Percentiles rank a stretch among this genome's conserved stretches.
These are phyloP conservation scores for Pulchroboletus neoregius DNA, from an alignment of 1,284 basidiomycete genomes.

Conservation along the genomic window DNA sequence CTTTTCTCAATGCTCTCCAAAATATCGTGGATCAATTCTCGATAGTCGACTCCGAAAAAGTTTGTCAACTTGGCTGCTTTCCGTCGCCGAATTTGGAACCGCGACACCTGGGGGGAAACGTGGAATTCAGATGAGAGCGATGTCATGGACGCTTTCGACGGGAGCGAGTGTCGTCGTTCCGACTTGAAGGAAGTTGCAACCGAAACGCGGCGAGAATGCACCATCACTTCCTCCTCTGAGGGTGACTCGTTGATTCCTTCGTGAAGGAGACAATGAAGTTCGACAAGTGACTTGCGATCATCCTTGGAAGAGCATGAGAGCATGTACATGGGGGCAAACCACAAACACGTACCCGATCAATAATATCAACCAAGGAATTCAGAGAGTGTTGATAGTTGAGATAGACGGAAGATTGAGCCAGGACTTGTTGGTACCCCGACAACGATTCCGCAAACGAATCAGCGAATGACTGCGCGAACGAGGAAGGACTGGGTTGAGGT, in stretches of 20 bases:
- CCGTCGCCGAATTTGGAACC: constrained; percentile 65
- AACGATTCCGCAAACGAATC: constrained; percentile 18
- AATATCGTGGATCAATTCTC: constrained; percentile 68
- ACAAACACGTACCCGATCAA: constrained; percentile 57
- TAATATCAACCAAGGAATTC: constrained; percentile 69
- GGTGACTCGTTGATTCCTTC: constrained; percentile 27
- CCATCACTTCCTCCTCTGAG: constrained; percentile 24
- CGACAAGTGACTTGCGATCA: constrained; percentile 65
- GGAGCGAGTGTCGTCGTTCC: constrained; percentile 67
- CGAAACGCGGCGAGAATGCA: constrained; percentile 25
- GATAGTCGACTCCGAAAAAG: constrained; percentile 81
- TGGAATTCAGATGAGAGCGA: constrained; percentile 53
- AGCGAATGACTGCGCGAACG: constrained; percentile 16
- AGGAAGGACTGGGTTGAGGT: constrained; percentile 22
- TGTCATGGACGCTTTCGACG: constrained; percentile 56
- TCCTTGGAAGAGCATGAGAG: constrained; percentile 44
- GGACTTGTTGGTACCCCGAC: constrained; percentile 19
- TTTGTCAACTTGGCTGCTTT: constrained; percentile 75
- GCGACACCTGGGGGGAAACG: constrained; percentile 40
- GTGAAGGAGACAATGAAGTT: constrained; percentile 67
- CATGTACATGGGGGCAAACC: neutral
- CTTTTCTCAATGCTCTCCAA: constrained; percentile 75
- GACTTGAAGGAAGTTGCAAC: constrained; percentile 39
- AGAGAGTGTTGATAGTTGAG: constrained; percentile 73
- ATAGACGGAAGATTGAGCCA: constrained; percentile 51